phyloP scores from a whole-genome alignment of 805 yeast species.

The Wickerhamiella parazyma region DNA sequence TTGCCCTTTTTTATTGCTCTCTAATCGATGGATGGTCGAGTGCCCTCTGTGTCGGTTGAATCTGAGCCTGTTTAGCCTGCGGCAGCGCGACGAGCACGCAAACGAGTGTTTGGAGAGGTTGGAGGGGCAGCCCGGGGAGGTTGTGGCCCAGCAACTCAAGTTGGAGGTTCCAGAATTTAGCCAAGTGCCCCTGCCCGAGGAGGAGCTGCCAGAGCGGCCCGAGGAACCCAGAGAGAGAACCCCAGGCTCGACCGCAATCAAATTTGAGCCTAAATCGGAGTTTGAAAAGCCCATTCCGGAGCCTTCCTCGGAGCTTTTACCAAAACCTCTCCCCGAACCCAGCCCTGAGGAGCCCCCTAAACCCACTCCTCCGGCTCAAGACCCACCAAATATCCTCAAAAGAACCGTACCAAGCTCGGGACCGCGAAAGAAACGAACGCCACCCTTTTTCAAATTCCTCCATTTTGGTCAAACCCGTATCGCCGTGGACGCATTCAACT shows the following conservation, averaged over 20 bases:
- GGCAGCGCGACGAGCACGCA: constrained; percentile 23
- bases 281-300: background rate
- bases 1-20: background rate
- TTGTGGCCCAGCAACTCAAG: background rate
- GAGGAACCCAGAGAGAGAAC: too few species aligned
- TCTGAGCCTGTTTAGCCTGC: constrained; percentile 12
- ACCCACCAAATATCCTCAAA: background rate
- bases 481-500: constrained; percentile 30
- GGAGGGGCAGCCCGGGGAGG: background rate
- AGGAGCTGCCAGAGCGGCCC: too few species aligned
- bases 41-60: constrained; percentile 21
- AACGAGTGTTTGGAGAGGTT: constrained; percentile 18
- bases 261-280: background rate
- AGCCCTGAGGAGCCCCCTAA: background rate
- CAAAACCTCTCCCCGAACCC: too few species aligned
- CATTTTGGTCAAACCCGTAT: constrained; percentile 20
- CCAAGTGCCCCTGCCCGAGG: too few species aligned
- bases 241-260: too few species aligned
- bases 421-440: constrained; percentile 1
- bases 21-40: constrained; percentile 2
- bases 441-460: constrained; percentile 26
- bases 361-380: too few species aligned
- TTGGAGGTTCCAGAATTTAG: background rate
- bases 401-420: background rate
- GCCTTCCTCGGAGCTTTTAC: background rate